A percentile compares a stretch with the other conserved stretches of the same genome.
Evolutionary conservation across 1,139 yeast genomes (phyloP).

Genomic region (Blastobotrys petasosporus): DNA sequence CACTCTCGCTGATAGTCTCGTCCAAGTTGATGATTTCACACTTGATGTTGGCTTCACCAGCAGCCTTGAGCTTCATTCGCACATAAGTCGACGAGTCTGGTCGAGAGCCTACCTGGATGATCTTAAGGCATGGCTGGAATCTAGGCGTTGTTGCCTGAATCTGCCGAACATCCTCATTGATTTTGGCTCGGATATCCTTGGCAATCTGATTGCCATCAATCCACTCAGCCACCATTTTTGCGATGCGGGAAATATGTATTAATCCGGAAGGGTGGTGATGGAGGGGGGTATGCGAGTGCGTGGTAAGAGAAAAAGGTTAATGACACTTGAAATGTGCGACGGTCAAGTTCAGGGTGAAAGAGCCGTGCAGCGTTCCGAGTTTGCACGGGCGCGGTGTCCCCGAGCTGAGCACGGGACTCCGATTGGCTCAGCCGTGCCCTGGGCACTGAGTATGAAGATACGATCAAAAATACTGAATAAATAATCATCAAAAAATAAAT

Average conservation of each 20-base stretch:
- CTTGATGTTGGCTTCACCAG: conserved; percentile 39
- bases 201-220: conserved; percentile 16
- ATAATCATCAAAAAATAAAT: too few species aligned
- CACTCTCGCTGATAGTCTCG: conserved; percentile 32
- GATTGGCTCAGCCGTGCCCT: too few species aligned
- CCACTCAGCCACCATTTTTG: conserved; percentile 11
- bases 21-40: conserved; percentile 33
- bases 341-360: background rate
- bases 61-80: conserved; percentile 90
- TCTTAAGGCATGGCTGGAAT: conserved; percentile 72
- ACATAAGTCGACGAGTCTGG: conserved; percentile 91
- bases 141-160: conserved; percentile 29
- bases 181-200: conserved; percentile 12
- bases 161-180: conserved; percentile 11
- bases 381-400: background rate
- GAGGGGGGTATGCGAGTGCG: background rate
- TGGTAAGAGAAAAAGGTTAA: background rate
- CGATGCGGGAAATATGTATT: background rate
- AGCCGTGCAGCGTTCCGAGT: background rate
- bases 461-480: too few species aligned
- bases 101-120: conserved; percentile 85
- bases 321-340: background rate
- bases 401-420: conserved; percentile 1
- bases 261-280: background rate
- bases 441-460: too few species aligned